Base-by-base conservation (phyloP, 345 rosid genomes). In the Abelmoschus esculentus region DNA sequence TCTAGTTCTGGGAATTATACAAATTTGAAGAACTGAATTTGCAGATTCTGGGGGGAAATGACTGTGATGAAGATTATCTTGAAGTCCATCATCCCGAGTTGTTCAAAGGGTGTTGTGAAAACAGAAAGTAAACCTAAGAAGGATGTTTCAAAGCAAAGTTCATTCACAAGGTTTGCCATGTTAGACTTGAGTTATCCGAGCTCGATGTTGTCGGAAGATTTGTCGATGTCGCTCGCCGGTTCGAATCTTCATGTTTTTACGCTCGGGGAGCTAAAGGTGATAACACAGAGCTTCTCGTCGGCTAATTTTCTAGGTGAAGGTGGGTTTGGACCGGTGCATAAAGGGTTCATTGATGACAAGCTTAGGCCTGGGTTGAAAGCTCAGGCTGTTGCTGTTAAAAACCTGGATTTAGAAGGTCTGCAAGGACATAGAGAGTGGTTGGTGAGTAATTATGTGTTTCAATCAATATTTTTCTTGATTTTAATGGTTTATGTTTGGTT, bases 361-460 rank as follows among this genome's bases (percentile, higher is more conserved):
- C 85, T 92, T 53, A 81, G 90, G 49, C 90, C 86, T 34, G 91
- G 96, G 49, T 83, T 92, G 75, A 82, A 85, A 72, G 91, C 93
- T 42, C 96, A 87, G 73, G 87, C 96, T 12, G 98, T 92, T 0
- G 98, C 98, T 3, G 96, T 92, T 17, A 92, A 92, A 85, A 78
- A 77, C 7, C 72, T 92, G 66, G 90, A 92, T 72, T 85, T 85
- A 72, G 96, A 92, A 5, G 96, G 98, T 31, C 75, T 85, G 75
- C 98, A 92, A 66, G 98, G 98, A 50, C 98, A 92, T 57, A 82
- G 74, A 60, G 98, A 92, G 84, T 92, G 98, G 98, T 67, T 92
- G 96, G 96, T 92, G 29, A 72, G 90, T 82, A 22, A 22, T 22
- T 22, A 3, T 5, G 15, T 36, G 40, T 36, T 36, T 36, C 40